A percentile compares a stretch with the other conserved stretches of the same genome.
Evolutionary conservation across 257 asterid species (phyloP).

Genomic region (Solanum microdontum): DNA sequence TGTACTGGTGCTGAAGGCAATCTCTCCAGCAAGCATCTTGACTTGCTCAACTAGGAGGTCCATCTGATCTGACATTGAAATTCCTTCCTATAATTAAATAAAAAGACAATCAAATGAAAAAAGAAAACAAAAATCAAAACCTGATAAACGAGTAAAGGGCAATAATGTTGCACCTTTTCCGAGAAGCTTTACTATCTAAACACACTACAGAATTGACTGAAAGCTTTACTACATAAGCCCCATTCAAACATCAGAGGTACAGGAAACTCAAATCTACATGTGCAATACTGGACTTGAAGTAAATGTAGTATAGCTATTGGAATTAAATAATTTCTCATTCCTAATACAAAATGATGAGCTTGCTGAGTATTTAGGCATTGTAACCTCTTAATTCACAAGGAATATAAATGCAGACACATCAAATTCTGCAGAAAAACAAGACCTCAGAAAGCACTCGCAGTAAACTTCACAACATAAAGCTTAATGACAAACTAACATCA

Average conservation of each 20-base stretch:
- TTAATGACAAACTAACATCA: not conserved
- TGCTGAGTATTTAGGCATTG: not conserved
- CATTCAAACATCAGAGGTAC: not conserved
- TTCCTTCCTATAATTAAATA: conserved; percentile 48
- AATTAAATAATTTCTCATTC: not conserved
- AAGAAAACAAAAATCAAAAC: not conserved
- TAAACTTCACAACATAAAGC: not conserved
- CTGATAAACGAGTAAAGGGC: not conserved
- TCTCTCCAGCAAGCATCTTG: conserved; percentile 99
- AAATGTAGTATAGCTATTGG: not conserved
- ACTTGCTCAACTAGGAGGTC: conserved; percentile 96
- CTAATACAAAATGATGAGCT: not conserved
- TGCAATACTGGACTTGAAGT: not conserved
- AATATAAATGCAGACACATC: not conserved
- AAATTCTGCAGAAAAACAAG: not conserved
- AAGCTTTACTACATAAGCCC: not conserved
- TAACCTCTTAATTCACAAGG: not conserved
- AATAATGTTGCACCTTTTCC: not conserved
- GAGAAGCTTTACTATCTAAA: not conserved
- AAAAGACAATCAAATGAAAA: not conserved
- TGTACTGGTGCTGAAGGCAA: conserved; percentile 89
- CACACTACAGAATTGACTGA: not conserved
- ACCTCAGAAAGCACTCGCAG: not conserved
- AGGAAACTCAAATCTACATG: not conserved
- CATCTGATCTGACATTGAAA: conserved; percentile 73